A percentile compares a stretch with the other conserved stretches of the same genome.
These are phyloP conservation scores for Rheum nobile DNA, from an alignment of 148 eudicot genomes.

Conservation along the genomic window DNA sequence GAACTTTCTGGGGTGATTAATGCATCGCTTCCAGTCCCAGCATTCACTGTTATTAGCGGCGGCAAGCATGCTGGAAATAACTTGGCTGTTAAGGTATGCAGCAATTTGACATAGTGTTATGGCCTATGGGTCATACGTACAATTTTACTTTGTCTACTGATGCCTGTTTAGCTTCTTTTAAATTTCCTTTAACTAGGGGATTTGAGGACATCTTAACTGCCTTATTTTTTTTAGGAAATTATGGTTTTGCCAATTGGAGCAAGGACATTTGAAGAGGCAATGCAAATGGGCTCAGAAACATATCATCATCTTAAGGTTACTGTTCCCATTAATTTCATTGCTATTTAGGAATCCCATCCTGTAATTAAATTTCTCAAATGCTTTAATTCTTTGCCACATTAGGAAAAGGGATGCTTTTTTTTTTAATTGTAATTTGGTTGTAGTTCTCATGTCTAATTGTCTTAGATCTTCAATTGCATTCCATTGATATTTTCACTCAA, in stretches of 20 bases:
- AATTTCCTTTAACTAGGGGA: not conserved
- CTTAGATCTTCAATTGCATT: not conserved
- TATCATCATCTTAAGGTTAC: constrained; percentile 84
- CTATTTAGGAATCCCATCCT: not conserved
- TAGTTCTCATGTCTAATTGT: not conserved
- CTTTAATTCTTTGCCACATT: not conserved
- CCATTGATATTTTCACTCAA: not conserved
- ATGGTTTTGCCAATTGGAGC: constrained; percentile 89
- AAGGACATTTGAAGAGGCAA: constrained; percentile 69
- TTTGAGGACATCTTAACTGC: not conserved
- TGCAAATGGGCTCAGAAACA: constrained; percentile 87
- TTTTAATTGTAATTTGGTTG: not conserved
- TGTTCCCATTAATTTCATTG: not conserved
- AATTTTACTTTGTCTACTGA: not conserved
- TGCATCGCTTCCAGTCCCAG: constrained; percentile 73
- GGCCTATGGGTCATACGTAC: not conserved
- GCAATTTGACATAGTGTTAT: not conserved
- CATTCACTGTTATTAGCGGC: constrained; percentile 77
- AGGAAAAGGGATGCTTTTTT: not conserved
- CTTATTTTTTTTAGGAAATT: constrained; percentile 55
- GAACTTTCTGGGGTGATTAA: constrained; percentile 73
- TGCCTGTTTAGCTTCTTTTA: not conserved
- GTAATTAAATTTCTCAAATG: not conserved
- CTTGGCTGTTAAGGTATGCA: constrained; percentile 68
- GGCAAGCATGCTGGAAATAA: constrained; percentile 87